A percentile compares a stretch with the other conserved stretches of the same genome.
Conservation (phyloP, 495 filamentous ascomycete species). For the Hypomontagnella submonticulosa region DNA sequence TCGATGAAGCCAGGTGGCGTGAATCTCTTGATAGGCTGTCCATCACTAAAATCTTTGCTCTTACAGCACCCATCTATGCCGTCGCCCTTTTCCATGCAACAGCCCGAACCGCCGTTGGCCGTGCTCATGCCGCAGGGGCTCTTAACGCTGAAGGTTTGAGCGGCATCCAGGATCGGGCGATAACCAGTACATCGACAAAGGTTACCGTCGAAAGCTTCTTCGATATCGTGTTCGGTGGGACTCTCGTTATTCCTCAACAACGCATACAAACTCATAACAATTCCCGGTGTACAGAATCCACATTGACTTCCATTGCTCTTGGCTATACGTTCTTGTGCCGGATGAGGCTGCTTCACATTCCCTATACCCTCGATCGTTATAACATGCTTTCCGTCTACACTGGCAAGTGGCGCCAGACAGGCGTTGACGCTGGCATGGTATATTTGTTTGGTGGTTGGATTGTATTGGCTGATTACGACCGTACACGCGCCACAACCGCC, state of each 20-base stretch:
- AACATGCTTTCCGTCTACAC: slow-evolving; percentile 97
- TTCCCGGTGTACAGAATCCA: slow-evolving; percentile 94
- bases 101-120: slow-evolving; percentile 71
- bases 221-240: slow-evolving; percentile 78
- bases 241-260: slow-evolving; percentile 77
- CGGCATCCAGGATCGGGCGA: slow-evolving; percentile 91
- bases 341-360: slow-evolving; percentile 85
- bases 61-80: slow-evolving; percentile 65
- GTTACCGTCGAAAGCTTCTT: slow-evolving; percentile 95
- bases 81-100: slow-evolving; percentile 71
- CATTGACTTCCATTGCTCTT: slow-evolving; percentile 75
- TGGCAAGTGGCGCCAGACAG: slow-evolving; percentile 90
- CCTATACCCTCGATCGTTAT: slow-evolving; percentile 99
- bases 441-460: slow-evolving; percentile 87
- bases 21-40: slow-evolving; percentile 72
- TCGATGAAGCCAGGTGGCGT: slow-evolving; percentile 89
- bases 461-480: slow-evolving; percentile 92
- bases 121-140: slow-evolving; percentile 67
- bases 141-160: slow-evolving; percentile 72
- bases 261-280: slow-evolving; percentile 95
- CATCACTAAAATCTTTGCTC: slow-evolving; percentile 57
- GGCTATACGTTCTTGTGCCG: slow-evolving; percentile 90
- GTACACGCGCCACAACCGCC: slow-evolving; percentile 98
- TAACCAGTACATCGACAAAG: slow-evolving; percentile 97
- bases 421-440: slow-evolving; percentile 96